Evolutionary conservation across 2,329 filamentous ascomycete species (phyloP), one percentile per base, ranked within the genome.

Genomic region (Sordariomycetes sp.): DNA sequence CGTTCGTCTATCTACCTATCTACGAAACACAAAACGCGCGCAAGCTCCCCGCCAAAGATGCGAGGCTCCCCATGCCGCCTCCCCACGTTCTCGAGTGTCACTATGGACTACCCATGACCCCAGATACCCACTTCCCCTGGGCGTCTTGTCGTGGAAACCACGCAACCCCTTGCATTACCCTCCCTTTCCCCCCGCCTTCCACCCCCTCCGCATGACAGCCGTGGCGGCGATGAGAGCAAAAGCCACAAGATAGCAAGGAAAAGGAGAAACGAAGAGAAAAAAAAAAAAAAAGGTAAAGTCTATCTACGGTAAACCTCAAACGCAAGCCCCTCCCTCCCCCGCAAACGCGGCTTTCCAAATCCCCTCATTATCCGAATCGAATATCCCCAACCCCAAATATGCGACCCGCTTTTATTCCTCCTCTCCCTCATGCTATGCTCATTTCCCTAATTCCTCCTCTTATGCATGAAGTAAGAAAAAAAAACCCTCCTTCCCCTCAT

Each of bases 1-100:
- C 51, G 28, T 32, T 28, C 13, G n/a, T 50, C 54, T 56, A 51
- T 51, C 54, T 56, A 56, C 54, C 54, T 56, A 56, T 51, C 54
- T 56, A 51, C 42, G 17, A 45, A 56, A 7, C 5, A 12, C 36
- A 13, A 39, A 39, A 39, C 17, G 36, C 12, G 15, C 36, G 17
- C 36, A 20, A 20, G 5, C 39, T 39, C n/a, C 17, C 15, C 17
- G 35, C 36, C 28, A 48, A 25, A n/a, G n/a, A 55, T 39, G 22
- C 52, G 12, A 54, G 15, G 15, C 39, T 45, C 39, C 7, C 17
- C 13, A 15, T n/a, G 15, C 39, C 39, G 15, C 45, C 36, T 10
- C 20, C 53, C 10, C 25, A 10, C 35, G 22, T 50, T 20, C 12
- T 24, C 45, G 7, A 6, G n/a, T 50, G 39, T 7, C 39, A 7